A percentile compares a stretch with the other conserved stretches of the same genome.
These are phyloP conservation scores for Plantago elongata DNA, from an alignment of 257 asterid species.

Conservation along the genomic window DNA sequence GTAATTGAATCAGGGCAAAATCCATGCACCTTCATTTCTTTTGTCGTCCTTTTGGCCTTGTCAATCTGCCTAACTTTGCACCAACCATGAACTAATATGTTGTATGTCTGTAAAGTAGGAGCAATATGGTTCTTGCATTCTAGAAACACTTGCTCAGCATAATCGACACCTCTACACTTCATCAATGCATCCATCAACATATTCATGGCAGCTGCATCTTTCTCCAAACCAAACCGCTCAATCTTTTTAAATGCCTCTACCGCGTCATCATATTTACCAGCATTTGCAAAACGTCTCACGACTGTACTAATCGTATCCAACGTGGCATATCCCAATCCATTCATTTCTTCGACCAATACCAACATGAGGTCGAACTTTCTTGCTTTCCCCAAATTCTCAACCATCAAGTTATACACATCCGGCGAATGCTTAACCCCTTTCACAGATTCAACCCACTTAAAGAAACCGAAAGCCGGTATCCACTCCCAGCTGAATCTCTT, in stretches of 20 bases:
- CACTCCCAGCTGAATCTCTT: slow-evolving; percentile 76
- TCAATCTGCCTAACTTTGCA: slow-evolving; percentile 68
- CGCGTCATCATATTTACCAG: slow-evolving; percentile 62
- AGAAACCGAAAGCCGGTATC: slow-evolving; percentile 68
- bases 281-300: slow-evolving; percentile 71
- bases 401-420: slow-evolving; percentile 49
- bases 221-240: slow-evolving; percentile 41
- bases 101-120: slow-evolving; percentile 53
- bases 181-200: slow-evolving; percentile 53
- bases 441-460: slow-evolving; percentile 65
- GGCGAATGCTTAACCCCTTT: slow-evolving; percentile 42
- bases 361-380: slow-evolving; percentile 63
- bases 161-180: slow-evolving; percentile 72
- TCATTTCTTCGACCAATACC: slow-evolving; percentile 76
- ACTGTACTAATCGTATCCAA: slow-evolving; percentile 50
- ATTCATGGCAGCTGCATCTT: slow-evolving; percentile 43
- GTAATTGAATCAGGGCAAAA: slow-evolving; percentile 51
- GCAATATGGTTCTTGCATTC: slow-evolving; percentile 40
- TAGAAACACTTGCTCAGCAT: slow-evolving; percentile 46
- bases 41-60: slow-evolving; percentile 46
- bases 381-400: slow-evolving; percentile 65
- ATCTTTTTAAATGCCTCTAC: slow-evolving; percentile 39
- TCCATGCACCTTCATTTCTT: slow-evolving; percentile 57
- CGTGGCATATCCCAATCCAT: slow-evolving; percentile 43
- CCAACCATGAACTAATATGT: slow-evolving; percentile 73